A percentile compares a stretch with the other conserved stretches of the same genome.
These are phyloP conservation scores for Dipodascus geniculatus DNA, from an alignment of 805 yeast genomes.

Conservation along the genomic window DNA sequence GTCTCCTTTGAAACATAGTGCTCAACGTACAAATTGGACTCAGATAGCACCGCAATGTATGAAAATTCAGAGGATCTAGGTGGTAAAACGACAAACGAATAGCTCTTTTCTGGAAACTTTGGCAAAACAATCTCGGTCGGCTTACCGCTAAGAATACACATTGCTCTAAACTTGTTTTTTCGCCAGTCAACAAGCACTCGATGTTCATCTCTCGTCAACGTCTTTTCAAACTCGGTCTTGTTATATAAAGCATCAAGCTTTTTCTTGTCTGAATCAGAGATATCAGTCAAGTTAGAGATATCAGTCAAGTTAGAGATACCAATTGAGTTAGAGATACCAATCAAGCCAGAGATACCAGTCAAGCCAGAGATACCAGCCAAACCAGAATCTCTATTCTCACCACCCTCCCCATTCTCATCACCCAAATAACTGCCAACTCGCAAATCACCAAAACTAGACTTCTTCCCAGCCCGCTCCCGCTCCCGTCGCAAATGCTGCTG, in stretches of 20 bases:
- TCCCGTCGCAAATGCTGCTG: not conserved
- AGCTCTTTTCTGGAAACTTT: constrained; percentile 19
- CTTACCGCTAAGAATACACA: constrained; percentile 39
- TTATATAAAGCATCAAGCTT: constrained; percentile 50
- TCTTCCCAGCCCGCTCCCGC: not conserved
- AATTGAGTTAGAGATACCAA: constrained; percentile 9
- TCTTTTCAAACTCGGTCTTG: constrained; percentile 30
- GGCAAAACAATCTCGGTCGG: constrained; percentile 30
- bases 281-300: constrained; percentile 11
- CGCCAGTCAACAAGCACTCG: constrained; percentile 54
- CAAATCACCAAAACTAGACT: not conserved
- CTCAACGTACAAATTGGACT: constrained; percentile 45
- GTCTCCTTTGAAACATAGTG: constrained; percentile 34
- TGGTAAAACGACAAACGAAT: constrained; percentile 29
- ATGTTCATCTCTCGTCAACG: constrained; percentile 41
- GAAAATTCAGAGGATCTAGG: constrained; percentile 33
- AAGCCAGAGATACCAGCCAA: too few relatives aligned
- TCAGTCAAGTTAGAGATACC: constrained; percentile 14
- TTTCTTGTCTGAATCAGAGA: constrained; percentile 18
- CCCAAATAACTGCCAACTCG: not conserved
- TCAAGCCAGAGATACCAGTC: not conserved
- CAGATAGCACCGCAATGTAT: constrained; percentile 34
- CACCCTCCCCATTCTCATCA: not conserved
- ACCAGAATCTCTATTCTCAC: too few relatives aligned
- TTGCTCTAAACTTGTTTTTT: constrained; percentile 53